Evolutionary conservation across 768 basidiomycete species (phyloP), one percentile per base, ranked within the genome.

Genomic region (Phlebiopsis flavidoalba): DNA sequence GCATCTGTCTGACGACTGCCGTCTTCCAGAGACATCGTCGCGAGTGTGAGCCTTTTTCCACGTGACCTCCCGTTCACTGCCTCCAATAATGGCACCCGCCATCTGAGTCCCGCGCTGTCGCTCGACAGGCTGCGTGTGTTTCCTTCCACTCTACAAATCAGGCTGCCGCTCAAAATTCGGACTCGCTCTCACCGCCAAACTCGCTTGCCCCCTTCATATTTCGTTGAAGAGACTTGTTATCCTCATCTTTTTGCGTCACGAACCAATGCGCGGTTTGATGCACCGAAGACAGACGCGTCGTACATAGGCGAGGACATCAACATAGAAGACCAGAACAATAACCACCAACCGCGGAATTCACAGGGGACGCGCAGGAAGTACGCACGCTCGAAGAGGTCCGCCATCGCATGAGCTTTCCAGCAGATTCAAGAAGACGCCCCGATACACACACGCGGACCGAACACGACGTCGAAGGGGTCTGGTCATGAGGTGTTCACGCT

Each of bases 41-140:
- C 81, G 19, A 87, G 85, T 0, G 84, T 87, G 14, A 85, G 85
- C 11, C 50, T 83, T 43, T 72, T 85, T 53, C 77, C 77, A 26
- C 73, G 80, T 5, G 69, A 70, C 17, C 75, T 87, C 6, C 86
- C 86, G 0, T 86, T 87, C 66, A 47, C 56, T n/a, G 82, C 82
- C 0, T 79, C 76, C 1, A 83, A 85, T 51, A 77, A 75, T 8
- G 80, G 81, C 62, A 80, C 85, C 47, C 76, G 76, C 5, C 78
- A 80, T 15, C 85, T 88, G 70, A 78, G 87, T 17, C 87, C 89
- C 50, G 86, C 85, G 0, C 67, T 88, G 10, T 71, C 86, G 2
- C 78, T 89, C n/a, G 85, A 88, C 53, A 85, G 87, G 58, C 79
- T 76, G 4, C 78, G 85, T 1, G 75, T 81, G 56, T 85, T 86